Base-by-base conservation (phyloP, 2,329 filamentous ascomycete genomes). In the Fusarium proliferatum region DNA sequence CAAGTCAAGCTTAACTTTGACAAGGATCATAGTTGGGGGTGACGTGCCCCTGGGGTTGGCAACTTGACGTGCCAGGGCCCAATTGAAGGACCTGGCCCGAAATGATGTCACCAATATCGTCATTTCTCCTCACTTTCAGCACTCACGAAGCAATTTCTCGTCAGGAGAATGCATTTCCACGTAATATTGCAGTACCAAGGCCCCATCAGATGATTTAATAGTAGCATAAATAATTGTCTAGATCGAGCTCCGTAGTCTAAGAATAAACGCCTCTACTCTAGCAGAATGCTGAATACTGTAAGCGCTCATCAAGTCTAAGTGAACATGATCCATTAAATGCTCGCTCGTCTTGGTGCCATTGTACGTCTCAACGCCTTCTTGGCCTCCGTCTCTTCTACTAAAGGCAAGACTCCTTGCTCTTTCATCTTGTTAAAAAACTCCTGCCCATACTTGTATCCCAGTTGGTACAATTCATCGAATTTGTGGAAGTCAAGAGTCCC, bases 401-500 rank as follows among this genome's bases (percentile, higher is more conserved):
- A 77, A 30, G 89, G 89, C 75, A 99, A 83, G 43, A 92, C 88
- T 0, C 96, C 96, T 77, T 97, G 88, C 43, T 93, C 93, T 79
- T 91, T 91, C 80, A 98, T 85, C 76, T 91, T 88, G 60, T 90
- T 90, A 73, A 99, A 82, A 80, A 92, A 98, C 61, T 94, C 90
- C 81, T 93, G 92, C 9, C 95, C 96, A 79, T 92, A 99, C 61
- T 89, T 88, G 82, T 97, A 97, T 3, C 96, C 97, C 16, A 98
- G 88, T 75, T 93, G 88, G 79, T 97, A 97, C 61, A 99, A 96
- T 86, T 99, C 97, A 78, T 98, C 96, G 82, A 99, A 99, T 82
- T 97, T 98, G 70, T 91, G 94, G 85, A 99, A 99, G 66, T 99
- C 96, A 36, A 99, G 85, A 3, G 96, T 99, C 9, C 95, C 96